phyloP scores from a whole-genome alignment of 805 yeast species.

The Ascoidea tarda region DNA sequence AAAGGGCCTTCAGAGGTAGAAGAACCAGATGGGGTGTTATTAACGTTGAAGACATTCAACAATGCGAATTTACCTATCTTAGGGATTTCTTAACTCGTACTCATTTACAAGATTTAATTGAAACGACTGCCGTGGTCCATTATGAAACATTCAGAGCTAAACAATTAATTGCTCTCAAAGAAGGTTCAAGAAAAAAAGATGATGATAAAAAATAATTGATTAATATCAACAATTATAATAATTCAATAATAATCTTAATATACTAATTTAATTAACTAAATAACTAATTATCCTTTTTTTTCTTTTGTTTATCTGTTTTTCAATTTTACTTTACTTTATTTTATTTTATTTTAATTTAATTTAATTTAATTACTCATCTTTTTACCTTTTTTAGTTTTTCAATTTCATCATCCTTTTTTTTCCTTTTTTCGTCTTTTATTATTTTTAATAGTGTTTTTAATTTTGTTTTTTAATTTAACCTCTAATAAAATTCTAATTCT shows the following conservation, averaged over 20 bases:
- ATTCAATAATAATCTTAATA: no score
- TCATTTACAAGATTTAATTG: slow-evolving; percentile 90
- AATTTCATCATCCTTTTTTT: not conserved
- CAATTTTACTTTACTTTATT: not conserved
- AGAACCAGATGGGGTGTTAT: slow-evolving; percentile 89
- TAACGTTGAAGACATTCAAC: slow-evolving; percentile 86
- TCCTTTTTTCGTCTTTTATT: not conserved
- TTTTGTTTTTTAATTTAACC: not conserved
- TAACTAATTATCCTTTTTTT: not conserved
- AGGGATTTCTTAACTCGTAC: slow-evolving; percentile 92
- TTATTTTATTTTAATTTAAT: not conserved
- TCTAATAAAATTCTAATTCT: not conserved
- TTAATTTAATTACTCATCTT: not conserved
- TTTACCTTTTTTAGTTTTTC: not conserved
- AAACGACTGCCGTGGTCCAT: slow-evolving; percentile 75
- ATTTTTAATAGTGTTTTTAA: not conserved
- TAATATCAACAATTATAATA: no score
- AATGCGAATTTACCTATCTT: slow-evolving; percentile 90
- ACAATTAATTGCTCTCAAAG: slow-evolving; percentile 88
- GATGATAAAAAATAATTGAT: not conserved
- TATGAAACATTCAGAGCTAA: slow-evolving; percentile 90
- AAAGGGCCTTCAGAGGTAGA: slow-evolving; percentile 77
- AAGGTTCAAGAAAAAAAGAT: slow-evolving; percentile 38
- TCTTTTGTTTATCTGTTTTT: not conserved
- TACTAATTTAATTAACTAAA: no score